Evolutionary conservation across 345 rosid species (phyloP).

Genomic region (Eucalyptus cloeziana): DNA sequence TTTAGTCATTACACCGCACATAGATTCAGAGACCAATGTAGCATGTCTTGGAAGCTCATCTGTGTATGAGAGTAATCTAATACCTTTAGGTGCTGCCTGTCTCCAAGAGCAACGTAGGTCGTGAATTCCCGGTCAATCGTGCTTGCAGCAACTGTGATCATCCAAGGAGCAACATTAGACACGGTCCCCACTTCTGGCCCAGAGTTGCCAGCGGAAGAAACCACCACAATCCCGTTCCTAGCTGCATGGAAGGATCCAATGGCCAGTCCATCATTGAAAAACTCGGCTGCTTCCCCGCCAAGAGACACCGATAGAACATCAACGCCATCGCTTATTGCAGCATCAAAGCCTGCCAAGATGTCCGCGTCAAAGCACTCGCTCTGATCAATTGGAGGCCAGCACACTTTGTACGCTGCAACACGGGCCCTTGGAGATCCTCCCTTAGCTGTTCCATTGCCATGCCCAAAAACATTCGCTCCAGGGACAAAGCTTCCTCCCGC

Average conservation of each 20-base stretch:
- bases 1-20: background rate
- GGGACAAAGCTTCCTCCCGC: slow-evolving; percentile 26
- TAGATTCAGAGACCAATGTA: background rate
- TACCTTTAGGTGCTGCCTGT: slow-evolving; percentile 15
- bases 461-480: background rate
- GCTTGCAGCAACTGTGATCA: slow-evolving; percentile 36
- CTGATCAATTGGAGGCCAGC: slow-evolving; percentile 6
- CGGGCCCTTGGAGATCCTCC: slow-evolving; percentile 39
- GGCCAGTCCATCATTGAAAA: slow-evolving; percentile 8
- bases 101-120: slow-evolving; percentile 23
- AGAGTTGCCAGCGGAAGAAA: slow-evolving; percentile 26
- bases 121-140: slow-evolving; percentile 12
- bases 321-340: slow-evolving; percentile 31
- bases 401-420: slow-evolving; percentile 31
- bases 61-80: background rate
- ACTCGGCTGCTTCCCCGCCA: slow-evolving; percentile 3
- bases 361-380: slow-evolving; percentile 17
- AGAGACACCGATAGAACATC: slow-evolving; percentile 35
- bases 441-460: slow-evolving; percentile 12
- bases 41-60: background rate
- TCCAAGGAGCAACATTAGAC: slow-evolving; percentile 27
- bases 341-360: slow-evolving; percentile 18
- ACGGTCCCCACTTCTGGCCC: slow-evolving; percentile 9
- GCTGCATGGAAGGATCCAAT: slow-evolving; percentile 37
- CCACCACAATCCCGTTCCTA: slow-evolving; percentile 11